A percentile compares a stretch with the other conserved stretches of the same genome.
phyloP scores from a whole-genome alignment of 148 eudicot genomes.

The Cornus controversa region DNA sequence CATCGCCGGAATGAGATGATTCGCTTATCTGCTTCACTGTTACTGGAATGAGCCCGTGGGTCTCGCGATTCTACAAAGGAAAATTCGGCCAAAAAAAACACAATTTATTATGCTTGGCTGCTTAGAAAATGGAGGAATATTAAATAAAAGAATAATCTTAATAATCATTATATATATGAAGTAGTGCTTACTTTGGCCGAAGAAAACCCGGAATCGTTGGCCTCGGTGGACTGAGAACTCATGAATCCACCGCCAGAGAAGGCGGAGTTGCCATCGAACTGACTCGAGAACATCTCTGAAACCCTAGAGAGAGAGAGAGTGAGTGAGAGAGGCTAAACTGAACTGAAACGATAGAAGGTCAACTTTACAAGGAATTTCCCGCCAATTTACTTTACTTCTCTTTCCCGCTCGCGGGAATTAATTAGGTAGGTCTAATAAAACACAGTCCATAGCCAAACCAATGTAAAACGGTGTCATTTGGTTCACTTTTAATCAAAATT shows the following conservation, averaged over 20 bases:
- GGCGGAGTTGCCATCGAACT: slow-evolving; percentile 67
- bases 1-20: slow-evolving; percentile 48
- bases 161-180: not conserved
- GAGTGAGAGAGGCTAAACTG: not conserved
- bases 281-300: slow-evolving; percentile 9
- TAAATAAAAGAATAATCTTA: not conserved
- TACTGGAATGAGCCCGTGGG: slow-evolving; percentile 61
- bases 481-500: no score
- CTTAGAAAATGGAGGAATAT: not conserved
- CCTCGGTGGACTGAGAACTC: slow-evolving; percentile 74
- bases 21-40: slow-evolving; percentile 83
- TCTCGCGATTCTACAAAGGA: slow-evolving; percentile 64
- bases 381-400: no score
- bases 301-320: not conserved
- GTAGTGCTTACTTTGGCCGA: slow-evolving; percentile 45
- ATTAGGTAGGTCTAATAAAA: no score
- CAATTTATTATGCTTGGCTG: not conserved
- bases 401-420: no score
- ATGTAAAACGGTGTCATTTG: no score
- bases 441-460: no score
- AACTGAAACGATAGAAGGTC: no score
- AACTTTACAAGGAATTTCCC: no score
- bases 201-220: slow-evolving; percentile 49
- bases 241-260: slow-evolving; percentile 82
- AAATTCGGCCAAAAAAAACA: slow-evolving; percentile 6